Conservation (phyloP, 2,329 filamentous ascomycete species). For the Apiospora rasikravindrae region DNA sequence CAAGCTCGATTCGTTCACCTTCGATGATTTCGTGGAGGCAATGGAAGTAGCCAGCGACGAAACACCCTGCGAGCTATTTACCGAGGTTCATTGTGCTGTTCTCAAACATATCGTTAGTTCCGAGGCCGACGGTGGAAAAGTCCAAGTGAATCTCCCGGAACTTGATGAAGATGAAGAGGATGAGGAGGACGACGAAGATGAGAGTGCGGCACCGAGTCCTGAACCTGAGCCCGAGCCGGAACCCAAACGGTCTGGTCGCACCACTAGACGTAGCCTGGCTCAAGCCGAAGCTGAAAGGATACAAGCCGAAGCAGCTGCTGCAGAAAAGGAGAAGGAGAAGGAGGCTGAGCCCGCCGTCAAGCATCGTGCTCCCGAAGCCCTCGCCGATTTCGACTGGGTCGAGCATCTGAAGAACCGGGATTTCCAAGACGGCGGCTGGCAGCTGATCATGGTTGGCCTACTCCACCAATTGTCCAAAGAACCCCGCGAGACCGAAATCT, state of each 20-base stretch:
- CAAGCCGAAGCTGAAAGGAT: constrained; percentile 78
- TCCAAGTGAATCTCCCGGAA: constrained; percentile 79
- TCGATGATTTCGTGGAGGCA: constrained; percentile 93
- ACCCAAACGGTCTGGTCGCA: constrained; percentile 68
- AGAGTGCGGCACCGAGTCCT: constrained; percentile 52
- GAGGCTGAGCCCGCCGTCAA: constrained; percentile 54
- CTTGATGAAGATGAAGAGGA: constrained; percentile 74
- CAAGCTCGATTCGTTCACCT: constrained; percentile 93
- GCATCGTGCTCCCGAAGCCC: constrained; percentile 77
- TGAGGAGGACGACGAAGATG: constrained; percentile 64
- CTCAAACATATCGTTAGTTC: constrained; percentile 84
- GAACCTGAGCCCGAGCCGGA: constrained; percentile 74
- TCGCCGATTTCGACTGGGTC: constrained; percentile 80
- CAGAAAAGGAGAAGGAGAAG: constrained; percentile 37
- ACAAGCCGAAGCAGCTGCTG: constrained; percentile 46
- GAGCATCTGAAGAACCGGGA: constrained; percentile 82
- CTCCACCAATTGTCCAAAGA: constrained; percentile 83
- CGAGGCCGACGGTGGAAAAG: constrained; percentile 75
- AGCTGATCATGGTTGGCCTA: constrained; percentile 85
- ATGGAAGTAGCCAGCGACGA: constrained; percentile 79
- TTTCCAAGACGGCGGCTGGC: constrained; percentile 89
- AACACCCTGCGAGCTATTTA: constrained; percentile 80
- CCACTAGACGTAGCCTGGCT: constrained; percentile 84
- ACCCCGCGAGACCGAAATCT: constrained; percentile 70
- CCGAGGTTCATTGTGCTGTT: constrained; percentile 90